Evolutionary conservation across 2,329 filamentous ascomycete genomes (phyloP).

Genomic region (Aplosporella prunicola): DNA sequence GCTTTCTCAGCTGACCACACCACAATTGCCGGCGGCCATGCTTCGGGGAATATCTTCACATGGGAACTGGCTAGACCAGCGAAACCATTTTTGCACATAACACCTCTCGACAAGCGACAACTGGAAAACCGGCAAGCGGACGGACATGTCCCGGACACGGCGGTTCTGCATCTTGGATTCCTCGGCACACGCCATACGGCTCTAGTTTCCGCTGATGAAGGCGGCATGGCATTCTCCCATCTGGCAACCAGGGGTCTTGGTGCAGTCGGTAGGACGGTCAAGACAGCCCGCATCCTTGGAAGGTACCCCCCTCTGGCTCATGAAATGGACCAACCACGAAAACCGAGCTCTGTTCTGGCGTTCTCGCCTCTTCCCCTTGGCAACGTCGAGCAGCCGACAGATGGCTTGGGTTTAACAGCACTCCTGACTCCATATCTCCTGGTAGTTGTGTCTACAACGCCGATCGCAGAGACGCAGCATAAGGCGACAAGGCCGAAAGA

Average conservation of each 20-base stretch:
- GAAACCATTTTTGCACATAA: slow-evolving; percentile 79
- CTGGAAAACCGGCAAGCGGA: slow-evolving; percentile 59
- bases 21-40: slow-evolving; percentile 83
- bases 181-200: slow-evolving; percentile 89
- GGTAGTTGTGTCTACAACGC: slow-evolving; percentile 94
- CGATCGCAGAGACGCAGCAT: slow-evolving; percentile 90
- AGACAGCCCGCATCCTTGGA: slow-evolving; percentile 81
- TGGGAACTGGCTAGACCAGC: slow-evolving; percentile 85
- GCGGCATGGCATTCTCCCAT: slow-evolving; percentile 97
- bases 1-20: slow-evolving; percentile 91
- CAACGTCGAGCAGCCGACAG: slow-evolving; percentile 84
- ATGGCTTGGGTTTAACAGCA: slow-evolving; percentile 81
- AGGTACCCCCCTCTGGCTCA: slow-evolving; percentile 69
- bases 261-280: slow-evolving; percentile 73
- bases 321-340: slow-evolving; percentile 57
- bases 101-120: slow-evolving; percentile 59
- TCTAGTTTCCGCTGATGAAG: slow-evolving; percentile 86
- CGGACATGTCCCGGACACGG: slow-evolving; percentile 69
- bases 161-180: slow-evolving; percentile 88
- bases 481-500: slow-evolving; percentile 89
- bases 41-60: slow-evolving; percentile 84
- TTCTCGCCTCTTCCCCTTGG: slow-evolving; percentile 85
- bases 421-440: slow-evolving; percentile 92
- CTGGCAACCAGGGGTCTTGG: slow-evolving; percentile 86
- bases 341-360: slow-evolving; percentile 88